Base-by-base conservation (phyloP, 108 stramenopile species). In the Bacterosira constricta region DNA sequence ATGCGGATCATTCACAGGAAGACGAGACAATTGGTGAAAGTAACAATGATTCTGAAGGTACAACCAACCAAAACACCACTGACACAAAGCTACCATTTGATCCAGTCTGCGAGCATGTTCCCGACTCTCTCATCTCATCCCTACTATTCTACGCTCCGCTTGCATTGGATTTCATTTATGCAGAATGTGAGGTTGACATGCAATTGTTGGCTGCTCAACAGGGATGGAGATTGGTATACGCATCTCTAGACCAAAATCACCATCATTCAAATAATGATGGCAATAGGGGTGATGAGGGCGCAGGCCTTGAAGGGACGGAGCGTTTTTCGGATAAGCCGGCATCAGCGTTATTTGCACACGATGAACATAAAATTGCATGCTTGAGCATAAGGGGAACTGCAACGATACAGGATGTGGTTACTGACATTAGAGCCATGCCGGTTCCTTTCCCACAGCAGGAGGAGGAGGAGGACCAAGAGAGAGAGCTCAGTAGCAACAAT, bases 391-490 rank as follows among this genome's bases (percentile, higher is more conserved):
- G 97, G 31, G 97, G 97, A 3, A 97, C 97, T 6, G 87, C 93
- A 20, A 91, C 92, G 13, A 92, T 97, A 20, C 86, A 97, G 36
- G 97, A 98, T 80, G 95, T 98, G 17, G 88, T 97, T 6, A 96
- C 96, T n/a, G 97, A 98, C 80, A 94, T 98, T 63, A 92, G 94
- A 29, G 96, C 90, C 60, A 73, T 78, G 36, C 96, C 96, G 10
- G 88, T 94, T 11, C 87, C 88, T 15, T 95, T 97, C 66, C 96
- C 94, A 29, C 69, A 68, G 26, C 45, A 52, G 57, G 85, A 83
- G 42, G 52, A 64, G 0, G 81, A 85, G 25, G 62, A 59, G 52
- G 51, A 69, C n/a, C 71, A 77, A 26, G 31, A 27, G 13, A 8
- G 37, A 53, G 79, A 82, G 8, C 50, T 55, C 42, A 67, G 47